These are phyloP conservation scores for Syncephalastrum sp. DNA, from an alignment of 371 early-diverging fungal genomes.

Conservation along the genomic window DNA sequence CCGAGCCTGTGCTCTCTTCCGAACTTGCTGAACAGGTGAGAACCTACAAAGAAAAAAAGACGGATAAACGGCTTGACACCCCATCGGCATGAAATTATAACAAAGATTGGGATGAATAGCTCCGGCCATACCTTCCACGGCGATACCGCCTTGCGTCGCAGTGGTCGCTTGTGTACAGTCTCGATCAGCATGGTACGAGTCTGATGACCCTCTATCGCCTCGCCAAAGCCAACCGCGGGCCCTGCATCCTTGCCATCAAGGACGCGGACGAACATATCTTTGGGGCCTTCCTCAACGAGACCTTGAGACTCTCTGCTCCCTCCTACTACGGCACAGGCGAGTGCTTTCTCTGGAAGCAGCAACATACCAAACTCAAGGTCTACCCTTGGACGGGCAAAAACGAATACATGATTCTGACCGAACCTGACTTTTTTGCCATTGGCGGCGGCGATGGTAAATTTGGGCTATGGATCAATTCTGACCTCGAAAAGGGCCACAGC, in stretches of 20 bases:
- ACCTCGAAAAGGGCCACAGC: constrained; percentile 83
- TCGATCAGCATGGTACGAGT: constrained; percentile 92
- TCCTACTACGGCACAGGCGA: constrained; percentile 90
- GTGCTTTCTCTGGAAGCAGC: constrained; percentile 82
- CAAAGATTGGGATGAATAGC: constrained; percentile 12
- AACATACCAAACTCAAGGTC: constrained; percentile 29
- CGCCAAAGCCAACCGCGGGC: constrained; percentile 59
- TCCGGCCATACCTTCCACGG: constrained; percentile 58
- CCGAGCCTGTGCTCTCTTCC: constrained; percentile 41
- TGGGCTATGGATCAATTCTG: constrained; percentile 89
- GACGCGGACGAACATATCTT: constrained; percentile 72
- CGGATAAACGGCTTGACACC: background rate
- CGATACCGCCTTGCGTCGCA: constrained; percentile 60
- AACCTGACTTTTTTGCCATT: constrained; percentile 82
- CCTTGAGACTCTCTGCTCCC: constrained; percentile 53
- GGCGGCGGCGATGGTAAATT: constrained; percentile 90
- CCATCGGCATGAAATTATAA: background rate
- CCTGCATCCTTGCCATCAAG: constrained; percentile 71
- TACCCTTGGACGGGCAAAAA: constrained; percentile 88
- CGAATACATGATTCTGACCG: constrained; percentile 85
- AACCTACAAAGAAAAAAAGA: background rate
- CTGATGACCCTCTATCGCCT: constrained; percentile 75
- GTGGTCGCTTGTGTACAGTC: constrained; percentile 83
- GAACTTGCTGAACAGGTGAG: constrained; percentile 1
- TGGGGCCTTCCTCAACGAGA: constrained; percentile 84